Evolutionary conservation across 2,329 filamentous ascomycete genomes (phyloP), one percentile per base, ranked within the genome.

Genomic region (Monosporascus sp.): DNA sequence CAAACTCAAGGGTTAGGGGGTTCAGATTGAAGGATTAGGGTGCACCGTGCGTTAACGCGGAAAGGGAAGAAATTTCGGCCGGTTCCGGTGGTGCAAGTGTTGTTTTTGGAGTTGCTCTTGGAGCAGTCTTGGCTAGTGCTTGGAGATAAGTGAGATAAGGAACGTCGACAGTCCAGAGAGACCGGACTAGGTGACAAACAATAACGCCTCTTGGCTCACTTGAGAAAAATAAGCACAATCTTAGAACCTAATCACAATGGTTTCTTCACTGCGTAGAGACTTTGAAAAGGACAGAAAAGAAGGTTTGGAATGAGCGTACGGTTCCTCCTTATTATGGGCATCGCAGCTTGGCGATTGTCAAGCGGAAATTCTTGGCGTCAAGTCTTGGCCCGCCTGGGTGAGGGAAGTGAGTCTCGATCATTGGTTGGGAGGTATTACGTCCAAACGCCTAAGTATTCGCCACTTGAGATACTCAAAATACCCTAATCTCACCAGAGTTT

Each of bases 321-420:
- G 49, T 53, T 59, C 55, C 64, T 64, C 61, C 63, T 65, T 63
- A 63, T 61, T 65, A 61, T 64, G 64, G 62, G 54, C 54, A 59
- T 64, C 65, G 60, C 60, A 62, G 57, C 64, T 65, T 64, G 60
- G 59, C 62, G 59, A 62, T 67, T 59, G 57, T 59, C 57, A 67
- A 61, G 65, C 65, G 65, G 65, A 66, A 67, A 66, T 57, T 65
- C 64, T 66, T 67, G 65, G 65, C 65, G 59, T 54, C 59, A 59
- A 59, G 59, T 57, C 63, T 59, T 67, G 53, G 57, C n/a, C 57
- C 56, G 59, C 58, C 59, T 56, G 58, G 55, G 60, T 65, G 62
- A 64, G 59, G 59, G 61, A 59, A 55, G 53, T 52, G 48, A 37
- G 46, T 27, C 26, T 19, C 19, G 8, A 16, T 63, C 56, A 67